Conservation (phyloP, 192 early-diverging fungal species). For the Chytriomyces hyalinus region DNA sequence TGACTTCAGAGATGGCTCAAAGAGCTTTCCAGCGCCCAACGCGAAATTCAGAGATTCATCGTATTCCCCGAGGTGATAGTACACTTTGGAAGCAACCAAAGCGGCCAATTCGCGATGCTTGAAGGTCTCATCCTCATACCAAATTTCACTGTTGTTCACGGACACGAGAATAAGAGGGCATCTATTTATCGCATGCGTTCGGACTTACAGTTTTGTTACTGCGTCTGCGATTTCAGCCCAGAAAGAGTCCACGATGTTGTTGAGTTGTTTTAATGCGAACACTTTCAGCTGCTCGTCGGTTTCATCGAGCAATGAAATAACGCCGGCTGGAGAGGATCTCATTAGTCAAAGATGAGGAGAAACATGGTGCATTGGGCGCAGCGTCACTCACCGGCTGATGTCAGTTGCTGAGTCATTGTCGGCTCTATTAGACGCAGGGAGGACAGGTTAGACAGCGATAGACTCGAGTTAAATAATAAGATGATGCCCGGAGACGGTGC, state of each 20-base stretch:
- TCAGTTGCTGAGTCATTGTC: constrained; percentile 15
- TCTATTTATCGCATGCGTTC: neutral
- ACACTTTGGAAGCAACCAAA: constrained; percentile 96
- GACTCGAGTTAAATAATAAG: neutral
- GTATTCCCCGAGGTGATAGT: constrained; percentile 95
- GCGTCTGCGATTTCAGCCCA: constrained; percentile 99
- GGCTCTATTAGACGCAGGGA: neutral
- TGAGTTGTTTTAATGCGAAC: constrained; percentile 91
- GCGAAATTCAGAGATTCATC: constrained; percentile 97
- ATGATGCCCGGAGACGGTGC: neutral
- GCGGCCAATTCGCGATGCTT: constrained; percentile 87
- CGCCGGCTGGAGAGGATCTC: constrained; percentile 62
- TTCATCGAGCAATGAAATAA: constrained; percentile 94
- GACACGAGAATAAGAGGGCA: neutral
- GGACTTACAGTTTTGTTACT: constrained; percentile 82
- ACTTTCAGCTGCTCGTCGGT: constrained; percentile 87
- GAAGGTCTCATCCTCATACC: constrained; percentile 91
- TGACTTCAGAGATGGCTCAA: constrained; percentile 75
- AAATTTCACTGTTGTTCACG: constrained; percentile 75
- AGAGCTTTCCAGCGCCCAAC: constrained; percentile 86
- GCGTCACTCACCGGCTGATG: constrained; percentile 31
- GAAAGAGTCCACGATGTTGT: constrained; percentile 88
- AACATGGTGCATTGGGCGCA: neutral
- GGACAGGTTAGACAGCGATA: neutral
- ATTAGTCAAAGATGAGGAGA: neutral